Evolutionary conservation across 768 basidiomycete genomes (phyloP), one percentile per base, ranked within the genome.

Genomic region (Boletus tomentosulus): DNA sequence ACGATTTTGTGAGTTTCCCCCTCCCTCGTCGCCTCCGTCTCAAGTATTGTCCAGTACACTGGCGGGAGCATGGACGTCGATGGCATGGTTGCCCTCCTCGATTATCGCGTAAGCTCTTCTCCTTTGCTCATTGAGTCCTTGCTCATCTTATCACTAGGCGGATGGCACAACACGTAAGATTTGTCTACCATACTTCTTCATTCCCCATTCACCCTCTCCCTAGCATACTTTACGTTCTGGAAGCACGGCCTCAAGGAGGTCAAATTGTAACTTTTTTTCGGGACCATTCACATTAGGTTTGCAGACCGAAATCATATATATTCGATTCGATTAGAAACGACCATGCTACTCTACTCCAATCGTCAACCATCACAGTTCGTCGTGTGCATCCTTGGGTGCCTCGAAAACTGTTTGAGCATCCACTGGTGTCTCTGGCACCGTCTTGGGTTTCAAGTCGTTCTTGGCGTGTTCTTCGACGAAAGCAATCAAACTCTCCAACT

Each of bases 141-240:
- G 28, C n/a, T 60, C 45, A 62, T 41, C 41, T 33, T 25, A 44
- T 27, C 57, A 42, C 62, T 59, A 86, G 84, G 85, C 79, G 72
- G 91, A 93, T 70, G 89, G 89, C 60, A 58, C 82, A 57, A 93
- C 92, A 31, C 90, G 90, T 92, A 71, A 68, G 87, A 78, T 19
- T 34, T 24, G 51, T 13, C 3, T 11, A 0, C 5, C 7, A n/a
- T 38, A 7, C 22, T 15, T 7, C 11, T 16, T 39, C 11, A 27
- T 6, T 19, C 24, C 38, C 59, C 6, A 48, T 56, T 52, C 53
- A 60, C 34, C 56, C 42, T 30, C 46, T 39, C 55, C 47, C 46
- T 61, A 88, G 92, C 92, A 48, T 95, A 89, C 71, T 83, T 96
- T 72, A 94, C 87, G 31, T 90, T 95, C 80, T 98, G 95, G 95